Base-by-base conservation (phyloP, 2,329 filamentous ascomycete species). In the Mariannaea sp. region DNA sequence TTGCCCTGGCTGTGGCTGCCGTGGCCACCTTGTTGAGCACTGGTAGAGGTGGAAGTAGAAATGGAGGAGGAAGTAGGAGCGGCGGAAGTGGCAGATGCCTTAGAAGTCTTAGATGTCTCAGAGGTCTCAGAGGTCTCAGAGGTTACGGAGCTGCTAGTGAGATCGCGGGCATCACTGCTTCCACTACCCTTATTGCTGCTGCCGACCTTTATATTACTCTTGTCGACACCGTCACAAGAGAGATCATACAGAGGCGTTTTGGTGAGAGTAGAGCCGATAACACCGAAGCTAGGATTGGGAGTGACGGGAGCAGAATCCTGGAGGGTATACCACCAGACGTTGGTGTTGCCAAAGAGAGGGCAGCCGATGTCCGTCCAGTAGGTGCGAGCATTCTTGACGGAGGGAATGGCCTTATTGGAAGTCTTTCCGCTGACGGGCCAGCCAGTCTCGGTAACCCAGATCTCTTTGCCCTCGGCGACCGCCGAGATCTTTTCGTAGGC, bases 361-460 rank as follows among this genome's bases (percentile, higher is more conserved):
- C 91, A 96, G 46, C 85, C 89, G 46, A 93, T 88, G 39, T 87
- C 77, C 63, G 89, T 79, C 88, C 90, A 96, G 81, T 84, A 96
- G n/a, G 73, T 81, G 76, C 89, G 80, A 36, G 92, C 90, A 68
- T 93, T 92, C 47, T 80, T 75, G 26, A 75, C 58, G 29, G 78
- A 85, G 5, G 92, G 78, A 8, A 87, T 79, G 33, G 84, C 89
- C 42, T 82, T 69, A 62, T 85, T 85, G 57, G 80, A 74, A 1
- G 75, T 79, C 59, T 81, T 75, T 50, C 91, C 92, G 65, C 79
- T 84, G 47, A 92, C 84, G 42, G 92, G 91, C 84, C 89, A 94
- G 60, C 92, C 92, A 13, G 90, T 94, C 80, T 96, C 91, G 22
- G 91, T 94, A 58, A 95, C 81, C 89, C 89, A 94, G 63, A 95